A percentile compares a stretch with the other conserved stretches of the same genome.
These are phyloP conservation scores for Fusarium agapanthi DNA, from an alignment of 2,329 filamentous ascomycete genomes.

Conservation along the genomic window DNA sequence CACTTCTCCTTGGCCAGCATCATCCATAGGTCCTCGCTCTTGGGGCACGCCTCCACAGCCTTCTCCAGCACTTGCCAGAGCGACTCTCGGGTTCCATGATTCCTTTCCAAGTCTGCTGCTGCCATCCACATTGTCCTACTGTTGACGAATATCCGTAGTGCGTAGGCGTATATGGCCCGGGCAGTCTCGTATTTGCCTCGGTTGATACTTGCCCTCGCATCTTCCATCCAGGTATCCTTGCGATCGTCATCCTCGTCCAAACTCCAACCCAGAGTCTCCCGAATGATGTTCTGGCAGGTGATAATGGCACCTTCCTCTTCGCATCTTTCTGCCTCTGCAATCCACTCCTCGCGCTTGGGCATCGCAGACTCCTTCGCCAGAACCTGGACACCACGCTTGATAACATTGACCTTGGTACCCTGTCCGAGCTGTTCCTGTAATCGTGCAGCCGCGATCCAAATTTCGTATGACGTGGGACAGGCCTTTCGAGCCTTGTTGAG, in stretches of 20 bases:
- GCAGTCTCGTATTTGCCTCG: conserved; percentile 89
- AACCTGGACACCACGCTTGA: conserved; percentile 91
- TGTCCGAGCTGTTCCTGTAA: conserved; percentile 89
- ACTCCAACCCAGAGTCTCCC: conserved; percentile 91
- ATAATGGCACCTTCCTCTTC: conserved; percentile 89
- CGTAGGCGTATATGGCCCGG: conserved; percentile 91
- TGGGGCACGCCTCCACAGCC: conserved; percentile 91
- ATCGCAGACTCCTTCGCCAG: conserved; percentile 92
- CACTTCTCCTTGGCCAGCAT: conserved; percentile 95
- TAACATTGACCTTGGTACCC: conserved; percentile 83
- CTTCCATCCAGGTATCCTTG: conserved; percentile 95
- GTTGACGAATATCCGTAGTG: conserved; percentile 87
- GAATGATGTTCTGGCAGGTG: conserved; percentile 89
- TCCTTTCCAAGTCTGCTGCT: conserved; percentile 89
- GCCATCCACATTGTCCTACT: conserved; percentile 90
- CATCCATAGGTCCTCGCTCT: conserved; percentile 93
- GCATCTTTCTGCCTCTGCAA: conserved; percentile 91
- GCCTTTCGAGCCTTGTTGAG: conserved; percentile 95
- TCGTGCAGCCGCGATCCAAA: conserved; percentile 94
- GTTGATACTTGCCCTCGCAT: conserved; percentile 83
- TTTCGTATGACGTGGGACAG: conserved; percentile 89
- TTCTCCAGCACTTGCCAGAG: conserved; percentile 89
- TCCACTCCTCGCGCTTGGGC: conserved; percentile 98
- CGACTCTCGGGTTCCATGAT: conserved; percentile 84
- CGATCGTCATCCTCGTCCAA: conserved; percentile 96